Percentiles rank a stretch among this genome's conserved stretches.
phyloP scores from a whole-genome alignment of 805 yeast genomes.

The Candida suzukii region DNA sequence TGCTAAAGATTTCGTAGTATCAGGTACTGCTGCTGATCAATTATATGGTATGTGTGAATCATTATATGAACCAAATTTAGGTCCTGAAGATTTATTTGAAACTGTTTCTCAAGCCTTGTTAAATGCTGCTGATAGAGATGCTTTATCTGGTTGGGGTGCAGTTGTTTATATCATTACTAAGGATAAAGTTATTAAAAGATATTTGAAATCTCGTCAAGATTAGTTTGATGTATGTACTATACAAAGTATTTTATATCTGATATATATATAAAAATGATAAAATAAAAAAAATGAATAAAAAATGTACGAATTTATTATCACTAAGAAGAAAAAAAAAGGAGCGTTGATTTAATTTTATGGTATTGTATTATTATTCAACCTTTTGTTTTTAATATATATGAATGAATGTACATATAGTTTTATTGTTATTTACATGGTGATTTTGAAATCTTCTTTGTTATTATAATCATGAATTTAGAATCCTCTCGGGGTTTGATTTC shows the following conservation, averaged over 20 bases:
- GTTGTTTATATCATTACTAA: constrained; percentile 87
- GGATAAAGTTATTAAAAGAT: constrained; percentile 83
- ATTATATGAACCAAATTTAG: constrained; percentile 87
- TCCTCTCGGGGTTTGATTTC: not conserved
- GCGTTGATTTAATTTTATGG: too few species aligned
- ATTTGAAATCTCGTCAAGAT: constrained; percentile 93
- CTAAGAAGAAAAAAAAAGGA: too few species aligned
- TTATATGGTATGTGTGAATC: constrained; percentile 98
- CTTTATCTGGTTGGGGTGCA: constrained; percentile 98
- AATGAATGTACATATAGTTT: too few species aligned
- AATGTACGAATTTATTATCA: too few species aligned
- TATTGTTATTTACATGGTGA: too few species aligned
- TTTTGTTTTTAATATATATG: too few species aligned
- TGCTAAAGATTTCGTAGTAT: constrained; percentile 89
- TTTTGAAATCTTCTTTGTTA: not conserved
- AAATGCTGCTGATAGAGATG: constrained; percentile 96
- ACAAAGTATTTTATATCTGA: too few species aligned
- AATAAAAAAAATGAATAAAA: too few species aligned
- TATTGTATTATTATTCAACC: too few species aligned
- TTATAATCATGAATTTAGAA: not conserved
- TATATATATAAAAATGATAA: not conserved
- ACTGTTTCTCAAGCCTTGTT: constrained; percentile 89
- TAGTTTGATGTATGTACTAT: too few species aligned
- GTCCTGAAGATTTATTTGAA: constrained; percentile 92
- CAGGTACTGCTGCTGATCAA: constrained; percentile 97